These are phyloP conservation scores for Ceratobasidium sp. DNA, from an alignment of 1,284 basidiomycete species.

Conservation along the genomic window DNA sequence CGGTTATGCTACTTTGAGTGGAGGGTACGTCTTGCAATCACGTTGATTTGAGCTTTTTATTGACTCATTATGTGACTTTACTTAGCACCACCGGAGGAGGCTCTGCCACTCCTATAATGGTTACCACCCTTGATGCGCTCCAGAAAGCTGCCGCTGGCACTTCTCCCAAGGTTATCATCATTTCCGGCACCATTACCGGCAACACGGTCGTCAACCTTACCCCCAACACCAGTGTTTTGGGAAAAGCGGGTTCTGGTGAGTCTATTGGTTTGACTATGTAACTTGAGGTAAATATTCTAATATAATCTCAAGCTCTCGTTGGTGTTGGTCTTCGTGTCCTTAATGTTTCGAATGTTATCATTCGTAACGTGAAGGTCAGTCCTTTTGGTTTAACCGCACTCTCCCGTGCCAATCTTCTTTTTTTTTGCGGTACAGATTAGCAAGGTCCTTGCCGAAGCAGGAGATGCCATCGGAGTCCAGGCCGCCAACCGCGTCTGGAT, in stretches of 20 bases:
- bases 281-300: not conserved
- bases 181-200: conserved; percentile 64
- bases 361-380: conserved; percentile 61
- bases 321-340: conserved; percentile 64
- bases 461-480: conserved; percentile 60
- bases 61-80: not conserved
- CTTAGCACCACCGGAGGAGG: conserved; percentile 41
- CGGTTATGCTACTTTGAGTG: conserved; percentile 19
- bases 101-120: conserved; percentile 54
- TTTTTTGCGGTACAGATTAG: conserved; percentile 57
- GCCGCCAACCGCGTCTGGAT: conserved; percentile 64
- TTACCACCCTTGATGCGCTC: conserved; percentile 62
- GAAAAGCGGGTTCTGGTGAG: conserved; percentile 53
- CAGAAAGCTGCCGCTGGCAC: conserved; percentile 60
- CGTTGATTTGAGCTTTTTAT: not conserved
- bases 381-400: no score
- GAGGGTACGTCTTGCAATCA: not conserved
- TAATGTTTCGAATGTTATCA: conserved; percentile 63
- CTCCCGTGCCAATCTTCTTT: no score
- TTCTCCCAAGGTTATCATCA: conserved; percentile 62
- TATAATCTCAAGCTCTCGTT: conserved; percentile 53
- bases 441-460: conserved; percentile 64
- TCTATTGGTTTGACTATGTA: not conserved
- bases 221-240: conserved; percentile 62
- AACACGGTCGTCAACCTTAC: conserved; percentile 59